Percentiles rank a stretch among this genome's conserved stretches.
phyloP scores from a whole-genome alignment of 257 asterid species.

The Solanum raphanifolium region DNA sequence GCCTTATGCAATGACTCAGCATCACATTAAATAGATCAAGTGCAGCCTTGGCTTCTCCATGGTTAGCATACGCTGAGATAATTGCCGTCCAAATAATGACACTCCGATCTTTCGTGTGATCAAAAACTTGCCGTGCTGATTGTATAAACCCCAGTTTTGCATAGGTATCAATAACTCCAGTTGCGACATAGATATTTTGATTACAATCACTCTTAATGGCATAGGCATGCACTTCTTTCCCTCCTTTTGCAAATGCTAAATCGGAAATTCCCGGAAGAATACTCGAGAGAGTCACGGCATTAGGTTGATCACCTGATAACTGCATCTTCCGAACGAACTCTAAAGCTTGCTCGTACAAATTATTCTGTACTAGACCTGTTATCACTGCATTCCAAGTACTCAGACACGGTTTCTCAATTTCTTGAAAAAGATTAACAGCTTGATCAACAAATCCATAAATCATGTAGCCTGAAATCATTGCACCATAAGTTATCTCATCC shows the following conservation, averaged over 20 bases:
- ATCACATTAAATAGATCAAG: conserved; percentile 49
- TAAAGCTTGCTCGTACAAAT: conserved; percentile 30
- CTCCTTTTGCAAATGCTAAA: conserved; percentile 50
- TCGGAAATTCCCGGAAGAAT: conserved; percentile 57
- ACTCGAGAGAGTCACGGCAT: conserved; percentile 62
- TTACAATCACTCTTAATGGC: conserved; percentile 40
- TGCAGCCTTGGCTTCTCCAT: conserved; percentile 64
- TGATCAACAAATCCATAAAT: conserved; percentile 53
- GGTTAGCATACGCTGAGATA: conserved; percentile 66
- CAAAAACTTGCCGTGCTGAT: conserved; percentile 50
- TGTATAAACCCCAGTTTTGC: conserved; percentile 64
- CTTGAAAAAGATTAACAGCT: conserved; percentile 47
- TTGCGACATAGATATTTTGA: conserved; percentile 48
- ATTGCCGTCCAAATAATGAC: conserved; percentile 82
- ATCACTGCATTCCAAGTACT: conserved; percentile 80
- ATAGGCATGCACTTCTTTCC: conserved; percentile 67
- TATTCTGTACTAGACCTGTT: conserved; percentile 71
- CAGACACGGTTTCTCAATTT: conserved; percentile 42
- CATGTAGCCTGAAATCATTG: conserved; percentile 84
- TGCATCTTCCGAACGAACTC: conserved; percentile 55
- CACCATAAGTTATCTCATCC: conserved; percentile 67
- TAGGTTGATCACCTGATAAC: conserved; percentile 38
- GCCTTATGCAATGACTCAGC: conserved; percentile 37
- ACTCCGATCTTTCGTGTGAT: conserved; percentile 37
- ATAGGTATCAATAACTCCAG: conserved; percentile 62